These are phyloP conservation scores for Chaetomiaceae sp. DNA, from an alignment of 2,329 filamentous ascomycete species.

Conservation along the genomic window DNA sequence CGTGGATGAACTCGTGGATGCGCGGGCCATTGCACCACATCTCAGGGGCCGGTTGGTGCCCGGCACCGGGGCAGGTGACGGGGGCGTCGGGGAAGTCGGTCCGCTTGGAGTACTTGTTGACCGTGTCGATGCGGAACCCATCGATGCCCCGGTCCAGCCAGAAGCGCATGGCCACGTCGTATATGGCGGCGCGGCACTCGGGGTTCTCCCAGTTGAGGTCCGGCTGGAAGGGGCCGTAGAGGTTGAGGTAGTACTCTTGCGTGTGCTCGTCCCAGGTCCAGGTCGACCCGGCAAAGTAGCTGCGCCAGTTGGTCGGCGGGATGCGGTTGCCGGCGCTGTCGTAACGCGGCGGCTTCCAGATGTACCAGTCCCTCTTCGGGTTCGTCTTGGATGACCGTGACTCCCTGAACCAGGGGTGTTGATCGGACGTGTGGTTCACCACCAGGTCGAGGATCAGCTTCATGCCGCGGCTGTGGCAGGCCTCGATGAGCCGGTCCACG, in stretches of 20 bases:
- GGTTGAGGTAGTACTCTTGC: slow-evolving; percentile 69
- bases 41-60: slow-evolving; percentile 47
- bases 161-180: slow-evolving; percentile 68
- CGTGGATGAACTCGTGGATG: slow-evolving; percentile 62
- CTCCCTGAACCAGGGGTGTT: slow-evolving; percentile 68
- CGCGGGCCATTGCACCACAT: slow-evolving; percentile 63
- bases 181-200: slow-evolving; percentile 63
- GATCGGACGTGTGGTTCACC: slow-evolving; percentile 69
- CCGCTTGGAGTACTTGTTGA: slow-evolving; percentile 68
- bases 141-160: slow-evolving; percentile 73
- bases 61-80: slow-evolving; percentile 41
- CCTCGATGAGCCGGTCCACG: slow-evolving; percentile 57
- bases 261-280: slow-evolving; percentile 70
- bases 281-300: slow-evolving; percentile 55
- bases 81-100: slow-evolving; percentile 53
- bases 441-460: slow-evolving; percentile 71
- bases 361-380: slow-evolving; percentile 57
- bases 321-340: slow-evolving; percentile 53
- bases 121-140: slow-evolving; percentile 71
- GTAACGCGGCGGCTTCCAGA: slow-evolving; percentile 35
- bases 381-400: slow-evolving; percentile 56
- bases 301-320: slow-evolving; percentile 71
- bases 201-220: slow-evolving; percentile 53
- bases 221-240: slow-evolving; percentile 54
- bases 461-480: slow-evolving; percentile 59